Base-by-base conservation (phyloP, 2,329 filamentous ascomycete species). In the Talaromyces sp. region DNA sequence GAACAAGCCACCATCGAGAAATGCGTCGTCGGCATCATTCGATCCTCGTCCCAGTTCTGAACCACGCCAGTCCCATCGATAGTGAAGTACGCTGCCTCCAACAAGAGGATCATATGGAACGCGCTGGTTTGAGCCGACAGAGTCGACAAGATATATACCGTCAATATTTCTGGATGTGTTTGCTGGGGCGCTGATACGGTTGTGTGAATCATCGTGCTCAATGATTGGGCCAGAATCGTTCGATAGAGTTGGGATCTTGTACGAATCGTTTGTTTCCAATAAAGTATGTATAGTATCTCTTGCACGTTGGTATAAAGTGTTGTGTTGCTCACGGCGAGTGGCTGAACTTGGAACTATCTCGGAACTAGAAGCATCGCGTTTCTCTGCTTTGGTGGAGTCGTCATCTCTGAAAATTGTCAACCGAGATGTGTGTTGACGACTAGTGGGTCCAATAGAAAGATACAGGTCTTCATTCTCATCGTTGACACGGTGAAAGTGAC, bases 381-480 rank as follows among this genome's bases (percentile, higher is more conserved):
- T 62, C 31, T 62, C 60, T 52, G 19, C 14, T 35, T 19, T 37
- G 24, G 43, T 9, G 19, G 41, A 39, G 33, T 69, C 62, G 33
- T 69, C 68, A 62, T 82, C 80, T 27, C 73, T 72, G 66, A 79
- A 81, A 43, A 82, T 70, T 8, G 71, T 63, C 63, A 81, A 74
- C 4, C 70, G 73, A 57, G 69, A 67, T 24, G 71, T 69, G 43
- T 72, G 66, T 62, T 71, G 75, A 50, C 72, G 71, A 35, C 70
- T 70, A 62, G 75, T 70, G n/a, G 68, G 70, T 13, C 66, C 70
- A 47, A 76, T 64, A 7, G 76, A 70, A 45, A 66, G 64, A 14
- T 62, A 54, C 24, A 80, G 54, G 9, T 71, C 73, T 66, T 78
- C 71, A 22, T 81, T 76, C 7, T 72, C 72, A 49, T 75, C 73